phyloP scores from a whole-genome alignment of 345 rosid species.

The Lumnitzera racemosa region DNA sequence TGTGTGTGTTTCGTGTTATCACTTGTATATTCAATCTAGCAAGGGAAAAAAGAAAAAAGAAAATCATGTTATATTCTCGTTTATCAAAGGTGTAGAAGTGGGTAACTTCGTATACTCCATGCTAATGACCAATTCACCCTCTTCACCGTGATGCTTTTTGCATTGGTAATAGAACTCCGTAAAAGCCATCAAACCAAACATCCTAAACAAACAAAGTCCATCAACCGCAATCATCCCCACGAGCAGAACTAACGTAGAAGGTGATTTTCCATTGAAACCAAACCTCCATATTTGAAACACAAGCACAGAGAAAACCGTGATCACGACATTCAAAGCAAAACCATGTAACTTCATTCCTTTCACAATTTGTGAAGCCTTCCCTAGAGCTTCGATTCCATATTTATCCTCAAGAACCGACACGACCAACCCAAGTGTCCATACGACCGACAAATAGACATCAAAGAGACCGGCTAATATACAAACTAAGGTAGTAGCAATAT shows the following conservation, averaged over 20 bases:
- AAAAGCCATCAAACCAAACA: conserved; percentile 29
- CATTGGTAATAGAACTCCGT: conserved; percentile 41
- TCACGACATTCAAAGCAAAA: conserved; percentile 35
- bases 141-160: conserved; percentile 41
- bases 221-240: conserved; percentile 21
- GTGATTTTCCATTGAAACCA: conserved; percentile 4
- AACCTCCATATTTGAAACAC: conserved; percentile 6
- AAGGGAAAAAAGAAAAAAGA: not conserved
- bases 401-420: conserved; percentile 47
- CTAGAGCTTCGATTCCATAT: conserved; percentile 44
- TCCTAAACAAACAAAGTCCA: conserved; percentile 12
- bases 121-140: conserved; percentile 26
- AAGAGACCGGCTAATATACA: conserved; percentile 14
- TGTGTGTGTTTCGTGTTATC: no score
- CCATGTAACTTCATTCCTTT: conserved; percentile 39
- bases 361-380: conserved; percentile 47
- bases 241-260: conserved; percentile 6
- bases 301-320: conserved; percentile 6
- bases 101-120: conserved; percentile 33
- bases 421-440: conserved; percentile 43
- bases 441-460: conserved; percentile 27
- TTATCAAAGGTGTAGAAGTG: conserved; percentile 9
- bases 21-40: not conserved
- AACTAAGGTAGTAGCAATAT: not conserved
- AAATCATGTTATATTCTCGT: conserved; percentile 13